These are phyloP conservation scores for Blumeriella jaapii DNA, from an alignment of 2,329 filamentous ascomycete species.

Conservation along the genomic window DNA sequence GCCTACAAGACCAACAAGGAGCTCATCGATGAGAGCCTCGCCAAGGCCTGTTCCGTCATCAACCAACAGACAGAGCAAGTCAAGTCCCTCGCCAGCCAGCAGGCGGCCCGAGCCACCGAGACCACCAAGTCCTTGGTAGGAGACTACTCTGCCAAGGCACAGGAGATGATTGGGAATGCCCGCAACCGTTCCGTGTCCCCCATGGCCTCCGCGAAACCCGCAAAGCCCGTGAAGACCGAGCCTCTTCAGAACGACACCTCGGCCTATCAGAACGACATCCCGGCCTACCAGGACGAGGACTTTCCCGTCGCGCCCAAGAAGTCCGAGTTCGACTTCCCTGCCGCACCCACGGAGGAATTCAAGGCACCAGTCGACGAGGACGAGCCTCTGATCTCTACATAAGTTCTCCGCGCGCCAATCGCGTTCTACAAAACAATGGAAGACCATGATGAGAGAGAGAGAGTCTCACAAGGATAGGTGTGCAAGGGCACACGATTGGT, in stretches of 20 bases:
- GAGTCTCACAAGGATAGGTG: slow-evolving; percentile 2
- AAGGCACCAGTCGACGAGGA: slow-evolving; percentile 16
- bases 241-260: slow-evolving; percentile 13
- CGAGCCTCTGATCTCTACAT: slow-evolving; percentile 22
- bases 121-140: slow-evolving; percentile 57
- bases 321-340: slow-evolving; percentile 25
- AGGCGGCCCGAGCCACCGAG: slow-evolving; percentile 50
- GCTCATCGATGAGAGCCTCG: slow-evolving; percentile 52
- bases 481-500: slow-evolving; percentile 7
- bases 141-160: slow-evolving; percentile 57
- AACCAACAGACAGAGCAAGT: slow-evolving; percentile 53
- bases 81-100: slow-evolving; percentile 48
- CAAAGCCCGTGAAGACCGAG: slow-evolving; percentile 19
- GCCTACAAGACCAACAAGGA: slow-evolving; percentile 59
- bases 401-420: slow-evolving; percentile 5
- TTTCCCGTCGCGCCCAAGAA: slow-evolving; percentile 26
- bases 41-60: slow-evolving; percentile 45
- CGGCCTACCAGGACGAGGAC: slow-evolving; percentile 21
- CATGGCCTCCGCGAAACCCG: slow-evolving; percentile 14
- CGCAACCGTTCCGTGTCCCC: slow-evolving; percentile 24
- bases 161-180: slow-evolving; percentile 45
- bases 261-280: slow-evolving; percentile 17
- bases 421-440: not conserved
- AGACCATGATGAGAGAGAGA: slow-evolving; percentile 6
- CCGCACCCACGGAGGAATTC: slow-evolving; percentile 26